Base-by-base conservation (phyloP, 495 filamentous ascomycete genomes). In the Aspergillus avenaceus region DNA sequence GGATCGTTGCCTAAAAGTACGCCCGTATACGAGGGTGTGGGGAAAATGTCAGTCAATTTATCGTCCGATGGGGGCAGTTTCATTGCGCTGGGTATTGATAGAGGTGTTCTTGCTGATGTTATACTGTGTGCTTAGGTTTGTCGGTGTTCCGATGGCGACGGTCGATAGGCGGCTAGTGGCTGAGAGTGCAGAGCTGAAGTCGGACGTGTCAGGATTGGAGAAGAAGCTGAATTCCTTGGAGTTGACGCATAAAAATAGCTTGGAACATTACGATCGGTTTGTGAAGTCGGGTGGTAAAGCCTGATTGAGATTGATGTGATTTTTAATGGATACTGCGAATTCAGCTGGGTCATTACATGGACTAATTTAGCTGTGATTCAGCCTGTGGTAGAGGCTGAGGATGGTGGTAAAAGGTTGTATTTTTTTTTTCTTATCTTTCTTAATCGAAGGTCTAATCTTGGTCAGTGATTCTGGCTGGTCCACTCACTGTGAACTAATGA, bases 181-280 rank as follows among this genome's bases (percentile, higher is more conserved):
- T n/a, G 88, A 95, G 69, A 84, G 82, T 42, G 75, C 84, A 61
- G 84, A 88, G 54, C 68, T 91, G 27, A 85, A 90, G 55, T 70
- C 80, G 19, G 91, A 96, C 52, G 80, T 95, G 49, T 73, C 84
- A 46, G 84, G 80, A 41, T 70, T 97, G 48, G 86, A 87, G 53
- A 96, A 96, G 82, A 89, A 91, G 72, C 77, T 96, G 50, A 83
- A 92, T 49, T 97, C 96, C 65, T 80, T 96, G 8, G 95, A 98
- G 74, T 93, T 86, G 49, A 97, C 93, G 42, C 83, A 88, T 62
- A 88, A 95, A 77, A 98, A 97, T 59, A 93, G 90, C 64, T 79
- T 84, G 55, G 83, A 90, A 58, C 87, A 95, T 61, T 81, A 97
- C 53, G 87, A 97, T 66, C 85, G 87, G 67, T 89, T 98, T 44